Evolutionary conservation across 2,329 filamentous ascomycete species (phyloP), one percentile per base, ranked within the genome.

Genomic region (Colletotrichum sansevieriae): DNA sequence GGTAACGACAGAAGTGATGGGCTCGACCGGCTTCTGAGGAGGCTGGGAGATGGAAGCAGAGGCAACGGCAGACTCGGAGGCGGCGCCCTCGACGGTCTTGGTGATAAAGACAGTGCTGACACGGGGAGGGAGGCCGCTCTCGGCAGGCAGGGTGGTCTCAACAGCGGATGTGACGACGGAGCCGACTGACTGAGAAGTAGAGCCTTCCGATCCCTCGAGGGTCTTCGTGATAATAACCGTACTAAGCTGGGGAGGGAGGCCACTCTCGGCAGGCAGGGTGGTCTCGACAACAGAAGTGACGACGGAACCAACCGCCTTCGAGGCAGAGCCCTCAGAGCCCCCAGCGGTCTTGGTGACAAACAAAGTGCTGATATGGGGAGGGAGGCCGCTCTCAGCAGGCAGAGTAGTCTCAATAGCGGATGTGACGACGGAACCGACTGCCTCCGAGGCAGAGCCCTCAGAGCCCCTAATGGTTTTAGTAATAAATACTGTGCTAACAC

Each of bases 1-100:
- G 9, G 67, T 70, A 12, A 71, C 54, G 25, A 71, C 60, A 29
- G 70, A 71, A 20, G 68, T 70, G 43, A 65, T 44, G 13, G 68
- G 68, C 54, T 68, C 59, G 20, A 54, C n/a, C 13, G 69, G 65
- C 25, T 52, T 41, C 13, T 63, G 56, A 18, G 22, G 62, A 25
- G n/a, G 47, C 43, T 39, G 11, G 37, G 44, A 41, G 57, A 51
- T 44, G 1, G 47, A 18, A 13, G 18, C 44, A 3, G 57, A 60
- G 20, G 57, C 47, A 35, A 51, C 46, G 15, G 35, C 57, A 10
- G 44, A 49, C 39, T 44, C 56, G 5, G 59, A 51, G 39, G 33
- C 63, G 33, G 57, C 15, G 35, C 33, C 35, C 22, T 33, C 41
- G 37, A 20, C n/a, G 46, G 65, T 52, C 8, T 29, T 33, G 6